Conservation (phyloP, 1,139 yeast species). For the Saccharomyces uvarum region DNA sequence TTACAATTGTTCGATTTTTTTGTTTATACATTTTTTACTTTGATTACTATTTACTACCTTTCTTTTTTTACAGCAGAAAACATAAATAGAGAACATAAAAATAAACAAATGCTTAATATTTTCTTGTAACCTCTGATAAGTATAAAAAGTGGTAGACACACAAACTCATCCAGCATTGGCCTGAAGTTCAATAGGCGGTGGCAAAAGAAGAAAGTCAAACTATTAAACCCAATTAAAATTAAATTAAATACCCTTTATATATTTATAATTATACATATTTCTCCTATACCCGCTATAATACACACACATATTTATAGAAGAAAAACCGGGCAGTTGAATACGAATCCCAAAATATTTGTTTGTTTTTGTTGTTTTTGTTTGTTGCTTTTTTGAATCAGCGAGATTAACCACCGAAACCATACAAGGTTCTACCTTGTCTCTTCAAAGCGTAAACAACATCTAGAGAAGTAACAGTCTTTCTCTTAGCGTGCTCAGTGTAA, state of each 20-base stretch:
- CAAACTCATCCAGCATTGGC: background rate
- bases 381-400: background rate
- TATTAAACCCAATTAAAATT: background rate
- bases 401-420: constrained; percentile 93
- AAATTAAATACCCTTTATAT: background rate
- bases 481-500: constrained; percentile 97
- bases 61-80: no score
- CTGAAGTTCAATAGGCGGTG: background rate
- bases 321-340: constrained; percentile 17
- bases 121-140: background rate
- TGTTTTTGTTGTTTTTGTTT: background rate
- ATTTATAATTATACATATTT: background rate
- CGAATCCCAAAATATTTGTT: constrained; percentile 1
- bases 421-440: constrained; percentile 98
- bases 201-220: background rate
- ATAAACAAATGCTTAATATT: background rate
- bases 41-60: background rate
- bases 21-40: background rate
- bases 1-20: no score
- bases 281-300: constrained; percentile 2
- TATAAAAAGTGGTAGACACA: background rate
- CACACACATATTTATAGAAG: constrained; percentile 12
- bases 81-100: no score
- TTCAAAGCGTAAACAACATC: constrained; percentile 96
- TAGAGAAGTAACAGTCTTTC: constrained; percentile 95